Evolutionary conservation across 768 basidiomycete genomes (phyloP), one percentile per base, ranked within the genome.

Genomic region (Ephemerocybe angulata): DNA sequence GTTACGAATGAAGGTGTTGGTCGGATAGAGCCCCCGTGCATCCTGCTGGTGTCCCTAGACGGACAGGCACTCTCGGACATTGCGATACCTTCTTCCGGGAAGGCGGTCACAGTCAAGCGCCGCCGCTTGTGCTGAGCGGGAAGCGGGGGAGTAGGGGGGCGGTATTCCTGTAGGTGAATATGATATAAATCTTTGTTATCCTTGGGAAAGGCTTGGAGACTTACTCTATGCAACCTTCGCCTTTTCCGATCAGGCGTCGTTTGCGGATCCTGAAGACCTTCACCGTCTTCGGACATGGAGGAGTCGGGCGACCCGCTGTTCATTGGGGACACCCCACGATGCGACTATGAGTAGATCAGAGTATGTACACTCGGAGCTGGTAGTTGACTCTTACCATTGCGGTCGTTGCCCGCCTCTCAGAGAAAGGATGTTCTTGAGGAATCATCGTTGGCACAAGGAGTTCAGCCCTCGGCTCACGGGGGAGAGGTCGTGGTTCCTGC

Each of bases 61-160:
- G 35, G 33, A 41, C 54, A 35, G 17, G 43, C 50, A 29, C 38
- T 54, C 25, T 44, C 30, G 22, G 49, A 28, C 31, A 43, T 38
- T 10, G 49, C 28, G 15, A 47, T 46, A 42, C 28, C 25, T 55
- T 53, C 41, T 52, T 51, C 37, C n/a, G 47, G 29, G 40, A 27
- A 42, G 35, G 55, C 55, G 7, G 68, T 13, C 52, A 46, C n/a
- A 64, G 66, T 44, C 65, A 54, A 30, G 13, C 58, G 55, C 15
- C 60, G 68, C 28, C 64, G 69, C 62, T 70, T 72, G 60, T 70
- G 72, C 42, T 70, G 68, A 28, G 68, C 65, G 19, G 72, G 75
- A 24, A 82, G 66, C 25, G 82, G 82, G 2, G 82, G 82, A 1
- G 82, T 84, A 4, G 82, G 82, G 41, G 82, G 81, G n/a, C 82